Conservation (phyloP, 1,284 basidiomycete species). For the Rhodotorula sp. region DNA sequence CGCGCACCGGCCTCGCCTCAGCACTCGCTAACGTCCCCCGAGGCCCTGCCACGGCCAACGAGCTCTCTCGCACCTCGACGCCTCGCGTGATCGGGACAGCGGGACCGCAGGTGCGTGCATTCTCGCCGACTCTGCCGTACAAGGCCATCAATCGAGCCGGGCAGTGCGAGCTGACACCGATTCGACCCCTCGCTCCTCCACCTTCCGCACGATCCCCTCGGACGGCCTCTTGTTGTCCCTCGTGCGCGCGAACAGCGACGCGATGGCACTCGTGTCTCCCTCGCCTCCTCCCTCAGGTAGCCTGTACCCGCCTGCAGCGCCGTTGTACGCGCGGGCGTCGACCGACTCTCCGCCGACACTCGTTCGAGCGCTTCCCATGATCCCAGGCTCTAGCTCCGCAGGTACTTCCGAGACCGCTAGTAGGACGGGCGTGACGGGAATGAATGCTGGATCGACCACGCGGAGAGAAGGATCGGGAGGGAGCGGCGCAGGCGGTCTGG, state of each 20-base stretch:
- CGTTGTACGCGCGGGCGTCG: neutral
- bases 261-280: constrained; percentile 28
- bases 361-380: neutral
- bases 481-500: too few species aligned
- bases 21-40: too few species aligned
- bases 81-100: neutral
- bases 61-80: too few species aligned
- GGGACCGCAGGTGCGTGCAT: neutral
- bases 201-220: neutral
- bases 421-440: neutral
- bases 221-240: too few species aligned
- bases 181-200: neutral
- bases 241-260: neutral
- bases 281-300: constrained; percentile 9
- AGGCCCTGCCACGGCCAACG: too few species aligned
- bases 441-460: neutral
- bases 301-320: constrained; percentile 2
- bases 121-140: too few species aligned
- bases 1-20: too few species aligned
- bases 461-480: neutral
- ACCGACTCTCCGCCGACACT: neutral
- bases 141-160: too few species aligned
- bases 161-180: too few species aligned
- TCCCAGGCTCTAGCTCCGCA: neutral
- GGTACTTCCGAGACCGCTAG: neutral